These are phyloP conservation scores for Hymenotorrendiella dingleyae DNA, from an alignment of 2,329 filamentous ascomycete species.

Conservation along the genomic window DNA sequence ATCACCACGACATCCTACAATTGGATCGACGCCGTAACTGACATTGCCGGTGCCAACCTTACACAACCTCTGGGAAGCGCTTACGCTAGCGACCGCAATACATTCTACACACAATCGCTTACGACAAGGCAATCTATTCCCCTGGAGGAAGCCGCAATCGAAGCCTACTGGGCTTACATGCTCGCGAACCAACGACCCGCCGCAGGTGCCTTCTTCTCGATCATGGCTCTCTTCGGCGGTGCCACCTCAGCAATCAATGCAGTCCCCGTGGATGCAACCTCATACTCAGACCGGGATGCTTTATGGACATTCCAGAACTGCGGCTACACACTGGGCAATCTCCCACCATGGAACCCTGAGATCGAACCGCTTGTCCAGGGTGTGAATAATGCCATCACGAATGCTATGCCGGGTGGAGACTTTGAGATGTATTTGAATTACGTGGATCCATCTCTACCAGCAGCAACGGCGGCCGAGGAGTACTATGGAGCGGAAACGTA, in stretches of 20 bases:
- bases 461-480: constrained; percentile 9
- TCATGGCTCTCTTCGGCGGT: constrained; percentile 23
- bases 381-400: constrained; percentile 15
- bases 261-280: constrained; percentile 1
- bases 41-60: constrained; percentile 5
- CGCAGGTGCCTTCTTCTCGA: constrained; percentile 14
- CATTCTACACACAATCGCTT: constrained; percentile 54
- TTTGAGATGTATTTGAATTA: constrained; percentile 25
- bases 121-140: background rate
- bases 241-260: constrained; percentile 12
- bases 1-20: background rate
- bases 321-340: constrained; percentile 7
- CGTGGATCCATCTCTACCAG: constrained; percentile 17
- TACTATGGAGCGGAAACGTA: constrained; percentile 23
- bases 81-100: constrained; percentile 31
- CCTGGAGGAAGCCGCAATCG: background rate
- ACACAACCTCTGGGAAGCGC: constrained; percentile 36
- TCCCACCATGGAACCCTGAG: constrained; percentile 10
- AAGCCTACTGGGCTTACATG: background rate
- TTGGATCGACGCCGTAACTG: constrained; percentile 5
- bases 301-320: constrained; percentile 23
- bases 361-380: constrained; percentile 13
- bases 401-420: constrained; percentile 22
- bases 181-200: constrained; percentile 15
- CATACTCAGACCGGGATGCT: constrained; percentile 17